These are phyloP conservation scores for Tremella yokohamensis DNA, from an alignment of 768 basidiomycete species.

Conservation along the genomic window DNA sequence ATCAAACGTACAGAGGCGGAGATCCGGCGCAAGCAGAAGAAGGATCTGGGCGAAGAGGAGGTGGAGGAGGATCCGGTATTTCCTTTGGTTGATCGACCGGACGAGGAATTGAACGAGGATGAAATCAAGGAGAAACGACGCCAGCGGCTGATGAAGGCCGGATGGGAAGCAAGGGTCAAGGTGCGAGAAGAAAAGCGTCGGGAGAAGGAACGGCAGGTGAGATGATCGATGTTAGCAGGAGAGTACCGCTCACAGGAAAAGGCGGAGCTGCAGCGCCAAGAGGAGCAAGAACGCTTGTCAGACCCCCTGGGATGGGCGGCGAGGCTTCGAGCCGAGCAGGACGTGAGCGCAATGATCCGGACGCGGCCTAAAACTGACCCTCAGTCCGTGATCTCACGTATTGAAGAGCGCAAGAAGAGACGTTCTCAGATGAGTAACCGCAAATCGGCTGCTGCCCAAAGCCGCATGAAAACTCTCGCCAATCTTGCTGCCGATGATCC, in stretches of 20 bases:
- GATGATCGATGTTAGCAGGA: constrained; percentile 3
- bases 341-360: constrained; percentile 55
- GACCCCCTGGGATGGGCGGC: constrained; percentile 72
- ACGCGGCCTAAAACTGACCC: background rate
- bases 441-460: constrained; percentile 91
- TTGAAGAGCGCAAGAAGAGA: constrained; percentile 75
- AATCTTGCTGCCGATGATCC: constrained; percentile 79
- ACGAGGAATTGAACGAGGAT: constrained; percentile 87
- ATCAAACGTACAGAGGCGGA: constrained; percentile 82
- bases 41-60: constrained; percentile 69
- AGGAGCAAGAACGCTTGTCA: constrained; percentile 70
- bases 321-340: constrained; percentile 72
- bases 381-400: constrained; percentile 73
- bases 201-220: constrained; percentile 59
- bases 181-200: constrained; percentile 81
- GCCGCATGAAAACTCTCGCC: constrained; percentile 92
- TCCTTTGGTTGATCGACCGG: constrained; percentile 85
- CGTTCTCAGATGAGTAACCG: constrained; percentile 80
- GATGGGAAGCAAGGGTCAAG: constrained; percentile 82
- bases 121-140: constrained; percentile 88
- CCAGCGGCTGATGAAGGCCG: constrained; percentile 87
- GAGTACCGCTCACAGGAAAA: background rate
- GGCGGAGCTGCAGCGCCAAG: constrained; percentile 50
- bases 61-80: constrained; percentile 68
- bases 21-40: constrained; percentile 72